Base-by-base conservation (phyloP, 768 basidiomycete genomes). In the Galerina marginata region DNA sequence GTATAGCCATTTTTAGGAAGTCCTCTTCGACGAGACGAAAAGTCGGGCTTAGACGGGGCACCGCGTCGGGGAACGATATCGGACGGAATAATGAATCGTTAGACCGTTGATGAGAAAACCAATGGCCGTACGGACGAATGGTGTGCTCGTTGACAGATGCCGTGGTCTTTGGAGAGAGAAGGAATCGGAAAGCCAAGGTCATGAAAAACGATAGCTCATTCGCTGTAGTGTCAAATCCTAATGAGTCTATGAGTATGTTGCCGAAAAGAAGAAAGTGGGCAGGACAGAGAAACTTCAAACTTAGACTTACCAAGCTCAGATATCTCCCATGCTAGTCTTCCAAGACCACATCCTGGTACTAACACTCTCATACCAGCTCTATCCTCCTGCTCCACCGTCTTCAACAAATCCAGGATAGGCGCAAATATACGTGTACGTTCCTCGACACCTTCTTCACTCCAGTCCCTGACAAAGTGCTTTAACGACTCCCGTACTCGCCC, bases 401-500 rank as follows among this genome's bases (percentile, higher is more conserved):
- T 56, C 12, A 91, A 72, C 1, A 82, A 74, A 1, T 81, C 73
- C 15, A 91, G 70, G 39, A 90, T 85, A 0, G 88, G 88, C 23
- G 71, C 64, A 61, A 89, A 86, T 25, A 86, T 86, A 46, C 68
- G 73, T 3, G 74, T 74, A n/a, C 89, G 80, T 70, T 91, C 89
- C 6, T 39, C 42, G 2, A 69, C 65, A 1, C 88, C 88, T 59
- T 87, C 86, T 6, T 70, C 68, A 65, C 86, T 88, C 89, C 89
- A 90, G 67, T 91, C 89, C 5, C 89, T 79, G 23, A 90, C 79
- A 60, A 88, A 87, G 68, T 90, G 89, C 71, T 88, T 88, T 60
- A 91, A 67, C 2, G 85, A 70, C 69, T 90, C 87, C 10, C 83
- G 73, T 4, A 84, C 83, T 12, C 84, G 77, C 23, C 77, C 78